Conservation (phyloP, 257 asterid genomes). For the Solanum ahanhuiri region DNA sequence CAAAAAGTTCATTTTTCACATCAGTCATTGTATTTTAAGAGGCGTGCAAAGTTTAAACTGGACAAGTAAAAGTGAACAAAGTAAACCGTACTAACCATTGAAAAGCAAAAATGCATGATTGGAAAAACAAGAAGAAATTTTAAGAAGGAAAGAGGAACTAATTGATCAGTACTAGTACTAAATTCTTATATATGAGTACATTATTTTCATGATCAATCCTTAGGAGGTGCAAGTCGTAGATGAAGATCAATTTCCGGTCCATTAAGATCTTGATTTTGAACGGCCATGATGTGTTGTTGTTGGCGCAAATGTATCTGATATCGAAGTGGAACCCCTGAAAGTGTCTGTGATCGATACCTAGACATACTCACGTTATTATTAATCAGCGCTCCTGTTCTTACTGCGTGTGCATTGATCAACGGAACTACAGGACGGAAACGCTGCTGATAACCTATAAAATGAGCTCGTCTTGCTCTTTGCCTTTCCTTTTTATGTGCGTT, state of each 20-base stretch:
- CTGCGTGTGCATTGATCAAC: conserved; percentile 31
- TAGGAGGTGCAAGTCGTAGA: conserved; percentile 20
- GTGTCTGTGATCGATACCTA: conserved; percentile 18
- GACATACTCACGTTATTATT: not conserved
- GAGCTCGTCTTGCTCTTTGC: conserved; percentile 42
- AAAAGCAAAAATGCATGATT: not conserved
- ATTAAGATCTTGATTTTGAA: conserved; percentile 9
- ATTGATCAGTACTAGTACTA: not conserved
- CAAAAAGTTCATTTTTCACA: too few species aligned
- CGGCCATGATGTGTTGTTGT: conserved; percentile 5
- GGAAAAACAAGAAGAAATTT: too few species aligned
- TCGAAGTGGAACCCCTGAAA: conserved; percentile 52
- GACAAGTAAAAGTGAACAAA: not conserved
- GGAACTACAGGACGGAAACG: conserved; percentile 24
- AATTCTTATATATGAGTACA: not conserved
- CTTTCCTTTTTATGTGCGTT: conserved; percentile 88
- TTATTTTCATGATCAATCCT: not conserved
- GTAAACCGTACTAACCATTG: not conserved
- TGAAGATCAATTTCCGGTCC: conserved; percentile 71
- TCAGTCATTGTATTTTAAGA: too few species aligned
- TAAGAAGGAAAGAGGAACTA: not conserved
- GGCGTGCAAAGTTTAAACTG: not conserved
- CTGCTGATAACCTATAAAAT: not conserved
- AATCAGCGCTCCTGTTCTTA: conserved; percentile 13
- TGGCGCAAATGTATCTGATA: conserved; percentile 14